Percentiles rank a stretch among this genome's conserved stretches.
Conservation (phyloP, 306 rosid genomes). For the Coriaria nepalensis region DNA sequence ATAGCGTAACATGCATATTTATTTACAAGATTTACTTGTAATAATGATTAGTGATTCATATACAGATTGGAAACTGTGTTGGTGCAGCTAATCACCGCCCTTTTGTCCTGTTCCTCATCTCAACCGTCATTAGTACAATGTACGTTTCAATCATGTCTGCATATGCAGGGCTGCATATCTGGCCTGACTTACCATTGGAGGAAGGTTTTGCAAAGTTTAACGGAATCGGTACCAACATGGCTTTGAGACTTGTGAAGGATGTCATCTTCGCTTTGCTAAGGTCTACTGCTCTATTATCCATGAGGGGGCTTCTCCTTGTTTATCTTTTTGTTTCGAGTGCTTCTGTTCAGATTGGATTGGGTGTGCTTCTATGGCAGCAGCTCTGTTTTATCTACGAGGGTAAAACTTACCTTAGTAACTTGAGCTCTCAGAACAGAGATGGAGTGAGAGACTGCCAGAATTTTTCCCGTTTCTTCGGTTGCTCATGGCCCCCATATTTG, state of each 20-base stretch:
- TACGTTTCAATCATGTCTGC: slow-evolving; percentile 55
- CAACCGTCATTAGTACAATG: slow-evolving; percentile 50
- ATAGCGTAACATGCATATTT: slow-evolving; percentile 4
- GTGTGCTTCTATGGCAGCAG: slow-evolving; percentile 86
- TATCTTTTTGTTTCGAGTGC: slow-evolving; percentile 67
- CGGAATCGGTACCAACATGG: slow-evolving; percentile 14
- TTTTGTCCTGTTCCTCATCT: slow-evolving; percentile 75
- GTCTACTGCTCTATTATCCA: slow-evolving; percentile 47
- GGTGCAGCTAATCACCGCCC: slow-evolving; percentile 83
- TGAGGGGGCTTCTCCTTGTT: slow-evolving; percentile 58
- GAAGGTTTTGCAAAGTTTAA: slow-evolving; percentile 12
- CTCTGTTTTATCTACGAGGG: slow-evolving; percentile 67
- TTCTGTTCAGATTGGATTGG: slow-evolving; percentile 59
- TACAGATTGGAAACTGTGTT: slow-evolving; percentile 97
- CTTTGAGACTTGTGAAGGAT: slow-evolving; percentile 24
- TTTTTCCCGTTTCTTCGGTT: slow-evolving; percentile 56
- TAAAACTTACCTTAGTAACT: slow-evolving; percentile 49
- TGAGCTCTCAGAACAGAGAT: slow-evolving; percentile 31
- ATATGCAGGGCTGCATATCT: slow-evolving; percentile 31
- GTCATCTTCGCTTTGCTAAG: slow-evolving; percentile 31
- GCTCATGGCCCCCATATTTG: slow-evolving; percentile 30
- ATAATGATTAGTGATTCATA: slow-evolving; percentile 5
- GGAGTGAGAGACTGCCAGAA: slow-evolving; percentile 72
- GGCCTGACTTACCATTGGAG: slow-evolving; percentile 40
- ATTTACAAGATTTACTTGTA: no score